Percentiles rank a stretch among this genome's conserved stretches.
Conservation (phyloP, 768 basidiomycete species). For the Kondoa malvinella region DNA sequence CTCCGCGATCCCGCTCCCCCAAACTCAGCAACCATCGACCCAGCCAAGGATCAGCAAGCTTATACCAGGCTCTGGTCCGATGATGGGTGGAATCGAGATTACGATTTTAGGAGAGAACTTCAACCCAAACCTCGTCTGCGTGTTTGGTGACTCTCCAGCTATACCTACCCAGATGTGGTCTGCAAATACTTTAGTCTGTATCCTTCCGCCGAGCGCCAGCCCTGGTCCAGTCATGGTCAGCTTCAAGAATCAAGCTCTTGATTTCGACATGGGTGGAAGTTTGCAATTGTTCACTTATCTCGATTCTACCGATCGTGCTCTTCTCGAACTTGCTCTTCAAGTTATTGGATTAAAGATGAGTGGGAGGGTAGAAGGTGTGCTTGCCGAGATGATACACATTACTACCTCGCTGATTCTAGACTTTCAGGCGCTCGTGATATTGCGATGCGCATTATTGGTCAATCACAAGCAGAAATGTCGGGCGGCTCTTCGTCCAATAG, state of each 20-base stretch:
- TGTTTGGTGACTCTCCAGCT: constrained; percentile 69
- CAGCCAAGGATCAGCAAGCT: constrained; percentile 39
- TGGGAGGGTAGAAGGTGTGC: constrained; percentile 63
- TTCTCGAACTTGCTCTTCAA: constrained; percentile 93
- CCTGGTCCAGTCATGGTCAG: constrained; percentile 80
- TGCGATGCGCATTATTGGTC: neutral
- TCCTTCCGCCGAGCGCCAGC: constrained; percentile 61
- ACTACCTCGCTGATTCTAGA: constrained; percentile 25
- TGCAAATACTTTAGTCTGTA: constrained; percentile 78
- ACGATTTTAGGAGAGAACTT: constrained; percentile 87
- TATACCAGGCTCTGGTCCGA: constrained; percentile 32
- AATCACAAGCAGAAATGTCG: neutral
- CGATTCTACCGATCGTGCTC: constrained; percentile 70
- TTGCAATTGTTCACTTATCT: constrained; percentile 66
- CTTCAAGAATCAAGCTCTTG: constrained; percentile 52
- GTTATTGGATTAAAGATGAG: constrained; percentile 95
- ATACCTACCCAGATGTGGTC: constrained; percentile 80
- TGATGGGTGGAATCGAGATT: constrained; percentile 75
- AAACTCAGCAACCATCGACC: constrained; percentile 25
- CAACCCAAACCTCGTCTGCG: constrained; percentile 41
- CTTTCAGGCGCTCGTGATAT: neutral
- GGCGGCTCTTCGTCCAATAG: neutral
- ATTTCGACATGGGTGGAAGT: constrained; percentile 33
- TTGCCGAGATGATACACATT: constrained; percentile 39
- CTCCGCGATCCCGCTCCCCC: no score